Percentiles rank a stretch among this genome's conserved stretches.
phyloP scores from a whole-genome alignment of 805 yeast genomes.

The Cyberlindnera suaveolens region DNA sequence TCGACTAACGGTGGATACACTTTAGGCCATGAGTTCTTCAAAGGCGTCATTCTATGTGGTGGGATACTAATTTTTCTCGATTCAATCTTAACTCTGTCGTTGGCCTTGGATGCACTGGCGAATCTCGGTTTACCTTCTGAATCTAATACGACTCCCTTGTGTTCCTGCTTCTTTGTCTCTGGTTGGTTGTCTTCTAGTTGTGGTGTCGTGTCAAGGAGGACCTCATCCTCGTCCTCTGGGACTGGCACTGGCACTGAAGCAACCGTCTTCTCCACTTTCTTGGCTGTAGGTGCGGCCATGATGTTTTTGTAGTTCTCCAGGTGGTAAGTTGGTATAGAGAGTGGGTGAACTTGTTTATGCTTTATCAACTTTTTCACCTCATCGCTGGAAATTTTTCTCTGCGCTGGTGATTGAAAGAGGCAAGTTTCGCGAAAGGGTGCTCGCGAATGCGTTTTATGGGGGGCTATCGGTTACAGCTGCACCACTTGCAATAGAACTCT shows the following conservation, averaged over 20 bases:
- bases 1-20: conserved; percentile 95
- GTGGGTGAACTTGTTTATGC: not conserved
- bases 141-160: conserved; percentile 41
- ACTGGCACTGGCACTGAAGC: conserved; percentile 3
- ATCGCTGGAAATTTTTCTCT: not conserved
- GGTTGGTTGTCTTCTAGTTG: conserved; percentile 12
- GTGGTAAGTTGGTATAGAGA: not conserved
- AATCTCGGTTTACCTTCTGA: conserved; percentile 87
- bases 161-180: conserved; percentile 18
- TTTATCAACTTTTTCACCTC: not conserved
- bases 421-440: too few relatives aligned
- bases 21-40: conserved; percentile 86
- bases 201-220: conserved; percentile 31
- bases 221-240: conserved; percentile 30
- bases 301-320: not conserved
- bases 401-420: too few relatives aligned
- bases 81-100: conserved; percentile 68
- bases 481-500: too few relatives aligned
- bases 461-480: too few relatives aligned
- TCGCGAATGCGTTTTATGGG: too few relatives aligned
- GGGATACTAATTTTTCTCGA: conserved; percentile 89
- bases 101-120: conserved; percentile 57
- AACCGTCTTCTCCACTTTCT: conserved; percentile 14
- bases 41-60: conserved; percentile 95
- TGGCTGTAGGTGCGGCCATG: conserved; percentile 45